Evolutionary conservation across 2,329 filamentous ascomycete genomes (phyloP).

Genomic region (Escovopsis weberi): DNA sequence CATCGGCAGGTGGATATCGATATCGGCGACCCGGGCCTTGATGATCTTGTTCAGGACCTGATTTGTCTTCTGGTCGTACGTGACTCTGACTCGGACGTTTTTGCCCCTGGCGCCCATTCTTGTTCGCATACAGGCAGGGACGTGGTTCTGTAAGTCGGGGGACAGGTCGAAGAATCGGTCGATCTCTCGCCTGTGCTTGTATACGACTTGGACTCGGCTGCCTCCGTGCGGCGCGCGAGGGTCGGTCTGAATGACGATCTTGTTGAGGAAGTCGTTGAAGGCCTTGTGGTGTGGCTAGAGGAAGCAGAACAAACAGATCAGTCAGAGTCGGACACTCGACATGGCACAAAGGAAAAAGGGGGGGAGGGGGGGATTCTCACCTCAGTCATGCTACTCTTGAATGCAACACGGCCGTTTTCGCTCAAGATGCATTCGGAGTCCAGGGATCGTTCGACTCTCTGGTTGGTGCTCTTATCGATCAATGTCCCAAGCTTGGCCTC

Average conservation of each 20-base stretch:
- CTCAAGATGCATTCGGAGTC: conserved; percentile 56
- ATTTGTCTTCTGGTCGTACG: conserved; percentile 57
- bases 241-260: conserved; percentile 43
- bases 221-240: conserved; percentile 32
- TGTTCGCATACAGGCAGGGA: conserved; percentile 50
- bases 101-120: conserved; percentile 38
- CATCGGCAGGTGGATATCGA: conserved; percentile 72
- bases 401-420: conserved; percentile 47
- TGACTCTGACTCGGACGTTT: conserved; percentile 42
- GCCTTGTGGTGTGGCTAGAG: conserved; percentile 59
- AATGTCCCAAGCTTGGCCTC: conserved; percentile 86
- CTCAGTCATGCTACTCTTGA: conserved; percentile 82
- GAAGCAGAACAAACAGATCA: conserved; percentile 2
- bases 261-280: conserved; percentile 78
- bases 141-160: conserved; percentile 37
- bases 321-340: neutral
- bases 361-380: conserved; percentile 32
- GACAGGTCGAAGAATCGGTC: conserved; percentile 76
- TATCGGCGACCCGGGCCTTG: conserved; percentile 74
- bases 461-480: conserved; percentile 55
- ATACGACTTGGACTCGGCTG: conserved; percentile 51
- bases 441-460: conserved; percentile 53
- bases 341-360: neutral
- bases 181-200: conserved; percentile 67
- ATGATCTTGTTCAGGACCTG: conserved; percentile 70